Evolutionary conservation across 140 eudicot species (phyloP), one percentile per base, ranked within the genome.

Genomic region (Cichorium intybus): DNA sequence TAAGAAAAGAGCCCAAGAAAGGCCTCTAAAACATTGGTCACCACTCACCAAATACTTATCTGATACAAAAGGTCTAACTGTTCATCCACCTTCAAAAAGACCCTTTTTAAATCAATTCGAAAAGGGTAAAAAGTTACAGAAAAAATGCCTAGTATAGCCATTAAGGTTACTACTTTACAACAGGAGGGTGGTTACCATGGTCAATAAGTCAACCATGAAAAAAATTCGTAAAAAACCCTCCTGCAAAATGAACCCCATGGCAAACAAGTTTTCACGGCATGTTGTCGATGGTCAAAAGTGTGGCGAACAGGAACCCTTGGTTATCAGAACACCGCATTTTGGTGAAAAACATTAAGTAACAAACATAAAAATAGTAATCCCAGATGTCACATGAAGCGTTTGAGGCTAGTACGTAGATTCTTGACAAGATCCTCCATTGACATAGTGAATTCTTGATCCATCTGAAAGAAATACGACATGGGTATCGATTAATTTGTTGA

Each of bases 121-220:
- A 68, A 68, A 24, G 69, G 57, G 69, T 20, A 31, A 65, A 64
- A 65, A 49, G 15, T 28, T 55, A 39, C 3, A 46, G 26, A 31
- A 50, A 68, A 68, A 70, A 70, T 64, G 46, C 71, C 73, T 66
- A 15, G 6, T 24, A 75, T 48, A 80, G 78, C 86, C 57, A 61
- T 80, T 47, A 29, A 77, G 86, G 90, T 75, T 60, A 73, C 46
- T 73, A 56, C 80, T 79, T 73, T 75, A 79, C 89, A 77, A 70
- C 81, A 82, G 94, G 80, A 70, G 89, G 82, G 81, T 77, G 12
- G 75, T 58, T 64, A 87, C 81, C 95, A 84, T 85, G 92, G 89
- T 76, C 66, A 70, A 79, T 37, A 28, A 50, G 60, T 28, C 18
- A 75, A 57, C 87, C 94, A 85, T 76, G 87, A 56, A 85, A 88